Base-by-base conservation (phyloP, 2,329 filamentous ascomycete species). In the Helotiales sp. region DNA sequence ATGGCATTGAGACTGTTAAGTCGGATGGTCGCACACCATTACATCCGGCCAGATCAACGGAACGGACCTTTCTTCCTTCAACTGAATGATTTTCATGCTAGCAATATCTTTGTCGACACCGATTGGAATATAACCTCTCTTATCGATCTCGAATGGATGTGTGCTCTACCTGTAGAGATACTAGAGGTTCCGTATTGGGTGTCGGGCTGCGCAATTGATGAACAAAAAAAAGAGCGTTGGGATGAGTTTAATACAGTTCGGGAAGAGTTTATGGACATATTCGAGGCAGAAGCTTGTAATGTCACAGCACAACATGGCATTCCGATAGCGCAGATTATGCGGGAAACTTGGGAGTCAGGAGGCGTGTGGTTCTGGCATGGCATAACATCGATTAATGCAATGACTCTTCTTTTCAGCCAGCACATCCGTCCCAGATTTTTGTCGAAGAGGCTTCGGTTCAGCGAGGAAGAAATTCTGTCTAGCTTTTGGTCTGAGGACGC, bases 91-190 rank as follows among this genome's bases (percentile, higher is more conserved):
- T 65, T 80, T 17, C 72, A 79, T 67, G 65, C 59, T 24, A 76
- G 77, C 40, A 80, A 80, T 54, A 75, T 81, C 32, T 74, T 80
- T 34, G 76, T 80, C 7, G 76, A 80, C 62, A 59, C 77, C 20
- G 62, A 79, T 20, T 78, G 77, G 77, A 78, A 80, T 54, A 71
- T 80, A 20, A 77, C 71, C 13, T 71, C 69, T 50, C 43, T 79
- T 1, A 75, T 80, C 17, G 77, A 80, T 66, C 72, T 77, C 20
- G 77, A 80, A 69, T 80, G 76, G 77, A 67, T 78, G 22, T 79
- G 74, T 67, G 69, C 77, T 22, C 72, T 75, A 47, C 76, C 77
- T 59, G 63, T 69, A 5, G 77, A 77, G 63, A 74, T 69, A 69
- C 71, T 77, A 47, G 26, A 58, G 1, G 69, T 75, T 40, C 75